Conservation (phyloP, 129 eudicot species). For the Mikania micrantha region DNA sequence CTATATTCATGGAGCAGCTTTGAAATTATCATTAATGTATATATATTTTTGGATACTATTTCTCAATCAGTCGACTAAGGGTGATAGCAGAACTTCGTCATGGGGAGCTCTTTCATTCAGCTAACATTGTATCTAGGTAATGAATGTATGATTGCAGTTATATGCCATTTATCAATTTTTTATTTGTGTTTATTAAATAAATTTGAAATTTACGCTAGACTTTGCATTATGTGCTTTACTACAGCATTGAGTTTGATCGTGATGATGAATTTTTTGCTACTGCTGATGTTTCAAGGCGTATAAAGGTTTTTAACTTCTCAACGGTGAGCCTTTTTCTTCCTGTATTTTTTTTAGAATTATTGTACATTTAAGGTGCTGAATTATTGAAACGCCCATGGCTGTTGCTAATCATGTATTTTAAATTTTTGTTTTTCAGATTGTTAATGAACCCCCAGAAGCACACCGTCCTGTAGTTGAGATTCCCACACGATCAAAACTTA, state of each 20-base stretch:
- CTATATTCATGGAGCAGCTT: background rate
- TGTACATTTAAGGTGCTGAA: conserved; percentile 3
- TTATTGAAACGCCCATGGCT: background rate
- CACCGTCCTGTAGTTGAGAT: conserved; percentile 71
- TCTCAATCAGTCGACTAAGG: conserved; percentile 51
- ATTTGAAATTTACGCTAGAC: background rate
- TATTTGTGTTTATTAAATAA: background rate
- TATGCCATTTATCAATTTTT: background rate
- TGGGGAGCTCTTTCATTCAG: conserved; percentile 55
- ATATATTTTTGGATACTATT: background rate
- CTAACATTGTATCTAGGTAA: conserved; percentile 77
- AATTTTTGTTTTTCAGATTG: conserved; percentile 38
- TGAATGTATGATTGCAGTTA: conserved; percentile 16
- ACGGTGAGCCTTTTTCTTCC: conserved; percentile 42
- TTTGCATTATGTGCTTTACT: conserved; percentile 15
- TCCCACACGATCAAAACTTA: conserved; percentile 63
- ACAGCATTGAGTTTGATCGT: conserved; percentile 69
- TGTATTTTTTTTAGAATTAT: background rate
- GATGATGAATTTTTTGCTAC: conserved; percentile 80
- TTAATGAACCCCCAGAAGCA: conserved; percentile 62
- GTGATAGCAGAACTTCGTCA: conserved; percentile 71
- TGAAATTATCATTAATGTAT: background rate
- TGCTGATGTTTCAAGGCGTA: conserved; percentile 72
- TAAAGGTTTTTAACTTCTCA: conserved; percentile 60
- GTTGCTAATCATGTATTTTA: background rate